Conservation (phyloP, 352 stramenopile genomes). For the Phytophthora sp. region DNA sequence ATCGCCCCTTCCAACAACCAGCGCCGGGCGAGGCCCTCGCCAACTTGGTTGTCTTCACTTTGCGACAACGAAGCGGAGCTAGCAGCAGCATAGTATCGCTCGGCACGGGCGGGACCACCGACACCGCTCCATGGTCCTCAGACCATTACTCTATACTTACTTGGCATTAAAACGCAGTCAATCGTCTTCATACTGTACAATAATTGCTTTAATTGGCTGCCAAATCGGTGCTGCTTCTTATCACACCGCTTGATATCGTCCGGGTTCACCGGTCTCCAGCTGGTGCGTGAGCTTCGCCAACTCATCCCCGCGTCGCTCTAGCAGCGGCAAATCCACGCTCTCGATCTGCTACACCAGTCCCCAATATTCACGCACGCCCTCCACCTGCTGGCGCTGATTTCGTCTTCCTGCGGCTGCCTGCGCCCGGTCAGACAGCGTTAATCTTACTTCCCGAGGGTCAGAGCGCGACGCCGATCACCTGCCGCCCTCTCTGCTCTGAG, state of each 20-base stretch:
- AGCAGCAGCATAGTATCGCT: too few relatives aligned
- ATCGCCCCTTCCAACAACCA: slow-evolving; percentile 4
- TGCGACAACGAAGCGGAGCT: too few relatives aligned
- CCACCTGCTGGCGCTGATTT: slow-evolving; percentile 1
- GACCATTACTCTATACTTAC: too few relatives aligned
- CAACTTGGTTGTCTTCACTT: neutral
- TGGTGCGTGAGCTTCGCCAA: slow-evolving; percentile 27
- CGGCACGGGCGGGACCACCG: too few relatives aligned
- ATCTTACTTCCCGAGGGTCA: slow-evolving; percentile 5
- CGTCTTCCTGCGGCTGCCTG: slow-evolving; percentile 2
- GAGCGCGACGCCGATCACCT: slow-evolving; percentile 23
- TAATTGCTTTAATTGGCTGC: too few relatives aligned
- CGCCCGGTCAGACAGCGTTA: slow-evolving; percentile 5
- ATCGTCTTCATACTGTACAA: neutral
- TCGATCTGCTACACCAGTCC: slow-evolving; percentile 23
- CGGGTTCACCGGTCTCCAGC: slow-evolving; percentile 9
- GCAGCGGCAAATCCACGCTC: slow-evolving; percentile 24
- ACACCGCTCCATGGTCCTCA: too few relatives aligned
- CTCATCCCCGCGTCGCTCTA: slow-evolving; percentile 22
- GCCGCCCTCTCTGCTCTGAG: neutral
- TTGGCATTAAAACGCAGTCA: too few relatives aligned
- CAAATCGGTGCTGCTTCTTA: slow-evolving; percentile 17
- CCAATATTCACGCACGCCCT: slow-evolving; percentile 27
- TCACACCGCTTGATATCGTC: slow-evolving; percentile 5
- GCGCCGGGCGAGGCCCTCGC: neutral